Percentiles rank a stretch among this genome's conserved stretches.
These are phyloP conservation scores for Xylaria telfairii DNA, from an alignment of 495 filamentous ascomycete genomes.

Conservation along the genomic window DNA sequence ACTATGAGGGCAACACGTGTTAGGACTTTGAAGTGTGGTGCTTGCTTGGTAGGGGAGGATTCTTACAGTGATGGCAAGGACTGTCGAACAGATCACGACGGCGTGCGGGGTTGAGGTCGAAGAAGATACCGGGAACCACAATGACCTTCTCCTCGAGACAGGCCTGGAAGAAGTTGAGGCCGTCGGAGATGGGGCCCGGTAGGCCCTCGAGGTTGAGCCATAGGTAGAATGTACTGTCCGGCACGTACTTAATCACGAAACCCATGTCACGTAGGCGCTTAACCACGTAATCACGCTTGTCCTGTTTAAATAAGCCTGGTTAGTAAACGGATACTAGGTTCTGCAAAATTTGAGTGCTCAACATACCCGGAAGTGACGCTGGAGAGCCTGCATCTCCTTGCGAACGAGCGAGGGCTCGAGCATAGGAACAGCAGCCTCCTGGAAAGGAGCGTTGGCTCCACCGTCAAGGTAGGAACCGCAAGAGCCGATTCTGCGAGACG, in stretches of 20 bases:
- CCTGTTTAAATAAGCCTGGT: constrained; percentile 30
- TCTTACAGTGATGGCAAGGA: constrained; percentile 84
- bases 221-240: constrained; percentile 93
- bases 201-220: constrained; percentile 63
- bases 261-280: constrained; percentile 79
- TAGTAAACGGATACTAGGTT: constrained; percentile 12
- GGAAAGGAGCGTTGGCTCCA: constrained; percentile 93
- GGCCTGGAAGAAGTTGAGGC: constrained; percentile 94
- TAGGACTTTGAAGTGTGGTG: background rate
- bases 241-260: constrained; percentile 77
- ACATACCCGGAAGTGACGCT: constrained; percentile 74
- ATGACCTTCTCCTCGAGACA: constrained; percentile 92
- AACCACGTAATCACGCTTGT: constrained; percentile 90
- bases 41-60: background rate
- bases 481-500: constrained; percentile 68
- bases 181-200: constrained; percentile 81
- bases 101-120: constrained; percentile 89
- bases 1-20: constrained; percentile 39
- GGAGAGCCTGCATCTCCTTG: constrained; percentile 88
- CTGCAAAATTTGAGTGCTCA: background rate
- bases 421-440: constrained; percentile 91
- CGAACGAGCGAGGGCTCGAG: constrained; percentile 80
- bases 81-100: constrained; percentile 91
- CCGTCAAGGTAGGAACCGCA: constrained; percentile 97
- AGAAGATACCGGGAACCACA: constrained; percentile 92